Conservation (phyloP, 805 yeast genomes). For the Ogataea degrootiae region DNA sequence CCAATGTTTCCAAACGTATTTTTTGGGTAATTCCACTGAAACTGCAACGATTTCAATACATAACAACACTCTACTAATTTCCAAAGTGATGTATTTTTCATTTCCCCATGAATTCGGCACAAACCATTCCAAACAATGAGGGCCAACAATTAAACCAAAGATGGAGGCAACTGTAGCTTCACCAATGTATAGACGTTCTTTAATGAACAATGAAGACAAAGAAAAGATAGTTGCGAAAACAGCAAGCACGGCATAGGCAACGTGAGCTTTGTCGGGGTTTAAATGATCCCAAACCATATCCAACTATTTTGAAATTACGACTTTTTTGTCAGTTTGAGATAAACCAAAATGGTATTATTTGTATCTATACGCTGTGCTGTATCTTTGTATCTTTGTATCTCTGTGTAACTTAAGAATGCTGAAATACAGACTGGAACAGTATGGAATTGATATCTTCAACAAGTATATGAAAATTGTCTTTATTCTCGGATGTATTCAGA, state of each 20-base stretch:
- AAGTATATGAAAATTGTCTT: too few species aligned
- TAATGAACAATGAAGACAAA: slow-evolving; percentile 51
- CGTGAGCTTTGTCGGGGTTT: slow-evolving; percentile 30
- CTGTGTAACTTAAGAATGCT: too few species aligned
- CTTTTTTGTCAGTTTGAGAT: slow-evolving; percentile 29
- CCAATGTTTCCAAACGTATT: slow-evolving; percentile 60
- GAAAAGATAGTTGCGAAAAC: slow-evolving; percentile 57
- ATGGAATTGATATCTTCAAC: too few species aligned
- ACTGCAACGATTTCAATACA: slow-evolving; percentile 71
- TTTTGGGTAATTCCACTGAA: slow-evolving; percentile 68
- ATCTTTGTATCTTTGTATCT: too few species aligned
- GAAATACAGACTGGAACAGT: too few species aligned
- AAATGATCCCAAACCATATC: slow-evolving; percentile 31
- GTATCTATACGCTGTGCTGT: too few species aligned
- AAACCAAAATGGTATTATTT: too few species aligned
- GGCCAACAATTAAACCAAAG: slow-evolving; percentile 57
- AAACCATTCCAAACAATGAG: slow-evolving; percentile 56
- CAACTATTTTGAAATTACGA: background rate
- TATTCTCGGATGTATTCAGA: too few species aligned
- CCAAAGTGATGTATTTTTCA: slow-evolving; percentile 48
- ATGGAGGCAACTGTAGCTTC: slow-evolving; percentile 65
- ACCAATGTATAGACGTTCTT: slow-evolving; percentile 55
- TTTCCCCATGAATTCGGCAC: slow-evolving; percentile 56
- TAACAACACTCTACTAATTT: slow-evolving; percentile 57
- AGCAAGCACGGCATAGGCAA: slow-evolving; percentile 54